Conservation (phyloP, 495 filamentous ascomycete species). For the Symbiotaphrina buchneri region DNA sequence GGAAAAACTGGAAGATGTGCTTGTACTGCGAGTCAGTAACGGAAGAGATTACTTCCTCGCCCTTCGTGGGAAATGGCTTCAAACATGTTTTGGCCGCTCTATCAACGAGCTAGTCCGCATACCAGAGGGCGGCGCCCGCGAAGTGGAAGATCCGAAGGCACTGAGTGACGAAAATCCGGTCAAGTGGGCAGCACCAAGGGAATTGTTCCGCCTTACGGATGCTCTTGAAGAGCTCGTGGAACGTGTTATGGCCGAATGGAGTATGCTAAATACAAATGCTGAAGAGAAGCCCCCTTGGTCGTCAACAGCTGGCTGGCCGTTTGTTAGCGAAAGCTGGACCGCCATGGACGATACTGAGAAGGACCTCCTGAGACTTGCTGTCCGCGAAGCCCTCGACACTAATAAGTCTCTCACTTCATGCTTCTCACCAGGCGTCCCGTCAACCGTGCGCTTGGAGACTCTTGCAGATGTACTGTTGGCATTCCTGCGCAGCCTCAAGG, state of each 20-base stretch:
- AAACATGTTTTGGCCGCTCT: slow-evolving; percentile 61
- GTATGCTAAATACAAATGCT: slow-evolving; percentile 38
- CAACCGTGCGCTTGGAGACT: slow-evolving; percentile 44
- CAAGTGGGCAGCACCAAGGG: slow-evolving; percentile 51
- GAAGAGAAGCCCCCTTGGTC: slow-evolving; percentile 28
- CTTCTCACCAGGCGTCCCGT: slow-evolving; percentile 33
- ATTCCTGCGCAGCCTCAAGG: slow-evolving; percentile 49
- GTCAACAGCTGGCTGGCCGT: slow-evolving; percentile 54
- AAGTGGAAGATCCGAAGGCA: slow-evolving; percentile 23
- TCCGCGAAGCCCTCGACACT: slow-evolving; percentile 48
- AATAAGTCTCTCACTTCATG: slow-evolving; percentile 29
- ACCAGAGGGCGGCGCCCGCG: slow-evolving; percentile 49
- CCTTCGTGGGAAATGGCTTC: slow-evolving; percentile 52
- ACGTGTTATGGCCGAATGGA: slow-evolving; percentile 57
- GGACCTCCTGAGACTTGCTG: slow-evolving; percentile 13
- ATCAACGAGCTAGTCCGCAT: slow-evolving; percentile 67
- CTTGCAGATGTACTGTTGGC: slow-evolving; percentile 40
- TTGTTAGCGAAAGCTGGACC: slow-evolving; percentile 31
- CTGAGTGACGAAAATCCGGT: slow-evolving; percentile 17
- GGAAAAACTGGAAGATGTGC: slow-evolving; percentile 52
- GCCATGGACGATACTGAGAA: slow-evolving; percentile 15
- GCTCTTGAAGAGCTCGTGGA: slow-evolving; percentile 54
- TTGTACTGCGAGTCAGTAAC: slow-evolving; percentile 67
- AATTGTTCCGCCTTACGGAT: slow-evolving; percentile 72
- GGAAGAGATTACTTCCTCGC: slow-evolving; percentile 88